Conservation (phyloP, 108 stramenopile species). For the Parietichytrium sp. region DNA sequence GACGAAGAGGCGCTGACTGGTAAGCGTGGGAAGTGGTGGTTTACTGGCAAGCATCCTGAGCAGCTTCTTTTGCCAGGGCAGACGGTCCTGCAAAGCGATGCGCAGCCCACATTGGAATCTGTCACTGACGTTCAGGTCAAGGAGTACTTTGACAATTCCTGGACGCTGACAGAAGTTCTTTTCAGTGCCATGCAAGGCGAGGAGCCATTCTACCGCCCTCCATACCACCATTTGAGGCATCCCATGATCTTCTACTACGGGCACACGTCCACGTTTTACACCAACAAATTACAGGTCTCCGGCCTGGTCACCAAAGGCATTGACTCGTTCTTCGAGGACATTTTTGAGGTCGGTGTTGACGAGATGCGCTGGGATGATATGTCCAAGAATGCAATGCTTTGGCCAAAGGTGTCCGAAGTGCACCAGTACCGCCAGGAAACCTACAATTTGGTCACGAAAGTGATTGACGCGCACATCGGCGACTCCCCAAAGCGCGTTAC, state of each 20-base stretch:
- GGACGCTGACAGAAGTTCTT: constrained; percentile 81
- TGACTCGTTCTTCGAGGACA: constrained; percentile 70
- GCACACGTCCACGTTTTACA: constrained; percentile 81
- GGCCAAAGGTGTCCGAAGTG: constrained; percentile 74
- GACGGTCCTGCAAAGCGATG: not conserved
- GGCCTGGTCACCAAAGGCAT: constrained; percentile 70
- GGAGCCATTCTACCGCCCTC: constrained; percentile 81
- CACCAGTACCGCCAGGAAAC: constrained; percentile 52
- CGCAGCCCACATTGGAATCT: not conserved
- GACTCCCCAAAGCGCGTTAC: constrained; percentile 61
- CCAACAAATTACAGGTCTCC: constrained; percentile 84
- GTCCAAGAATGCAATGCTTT: constrained; percentile 47
- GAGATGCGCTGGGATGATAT: constrained; percentile 89
- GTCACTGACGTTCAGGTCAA: not conserved
- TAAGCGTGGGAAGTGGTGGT: constrained; percentile 26
- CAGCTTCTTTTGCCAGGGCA: not conserved
- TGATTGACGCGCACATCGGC: constrained; percentile 77
- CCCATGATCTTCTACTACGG: constrained; percentile 93
- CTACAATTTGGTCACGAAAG: constrained; percentile 68
- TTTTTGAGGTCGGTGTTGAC: constrained; percentile 85
- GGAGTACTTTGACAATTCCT: constrained; percentile 88
- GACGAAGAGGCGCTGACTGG: not conserved
- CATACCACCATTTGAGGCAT: constrained; percentile 77
- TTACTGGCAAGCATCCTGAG: not conserved
- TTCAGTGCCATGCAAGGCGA: constrained; percentile 84